These are phyloP conservation scores for Paspalum notatum DNA, from an alignment of 176 grass and related monocot genomes.

Conservation along the genomic window DNA sequence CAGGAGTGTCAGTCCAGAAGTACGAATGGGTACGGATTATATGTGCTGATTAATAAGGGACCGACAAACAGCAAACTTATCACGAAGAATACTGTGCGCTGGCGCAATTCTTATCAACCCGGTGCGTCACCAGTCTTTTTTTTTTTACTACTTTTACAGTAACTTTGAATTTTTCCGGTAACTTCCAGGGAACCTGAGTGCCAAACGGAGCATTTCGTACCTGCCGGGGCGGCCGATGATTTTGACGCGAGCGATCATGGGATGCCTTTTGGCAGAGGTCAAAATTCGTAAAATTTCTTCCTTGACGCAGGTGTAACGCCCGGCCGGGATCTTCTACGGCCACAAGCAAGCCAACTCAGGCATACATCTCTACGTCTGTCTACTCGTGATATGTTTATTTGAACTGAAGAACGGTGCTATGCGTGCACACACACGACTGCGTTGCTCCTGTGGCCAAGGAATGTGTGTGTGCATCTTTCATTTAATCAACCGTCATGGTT, in stretches of 20 bases:
- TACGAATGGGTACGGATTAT: neutral
- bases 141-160: neutral
- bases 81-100: neutral
- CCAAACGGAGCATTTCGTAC: neutral
- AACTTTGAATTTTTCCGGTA: too few species aligned
- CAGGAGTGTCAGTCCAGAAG: neutral
- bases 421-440: too few species aligned
- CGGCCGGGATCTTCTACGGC: constrained; percentile 1
- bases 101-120: neutral
- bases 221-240: neutral
- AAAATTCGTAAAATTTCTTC: constrained; percentile 30
- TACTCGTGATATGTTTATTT: neutral
- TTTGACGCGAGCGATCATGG: constrained; percentile 17
- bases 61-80: constrained; percentile 13
- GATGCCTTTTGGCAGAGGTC: constrained; percentile 7
- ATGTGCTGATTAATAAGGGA: neutral
- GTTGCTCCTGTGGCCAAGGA: too few species aligned
- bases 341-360: too few species aligned
- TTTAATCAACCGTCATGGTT: too few species aligned
- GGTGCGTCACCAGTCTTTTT: neutral
- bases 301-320: neutral
- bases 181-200: too few species aligned
- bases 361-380: neutral
- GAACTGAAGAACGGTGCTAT: too few species aligned
- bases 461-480: too few species aligned